These are phyloP conservation scores for Alternaria rosae DNA, from an alignment of 2,329 filamentous ascomycete species.

Conservation along the genomic window DNA sequence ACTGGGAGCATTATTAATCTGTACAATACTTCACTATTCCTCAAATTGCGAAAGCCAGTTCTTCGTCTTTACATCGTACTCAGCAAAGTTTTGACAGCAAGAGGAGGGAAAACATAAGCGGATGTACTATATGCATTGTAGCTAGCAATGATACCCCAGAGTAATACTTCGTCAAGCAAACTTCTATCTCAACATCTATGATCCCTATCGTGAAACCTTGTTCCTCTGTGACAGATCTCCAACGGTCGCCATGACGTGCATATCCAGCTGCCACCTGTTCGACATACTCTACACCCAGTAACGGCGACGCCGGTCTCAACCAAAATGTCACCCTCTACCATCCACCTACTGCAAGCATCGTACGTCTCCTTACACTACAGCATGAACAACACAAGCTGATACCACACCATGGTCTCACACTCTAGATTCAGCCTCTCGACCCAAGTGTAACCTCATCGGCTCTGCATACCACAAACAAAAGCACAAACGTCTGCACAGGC, in stretches of 20 bases:
- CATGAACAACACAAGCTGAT: conserved; percentile 1
- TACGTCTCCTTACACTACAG: background rate
- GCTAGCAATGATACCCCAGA: background rate
- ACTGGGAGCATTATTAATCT: conserved; percentile 15
- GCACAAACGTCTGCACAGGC: background rate
- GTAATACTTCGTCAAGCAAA: background rate
- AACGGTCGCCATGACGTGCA: background rate
- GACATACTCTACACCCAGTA: background rate
- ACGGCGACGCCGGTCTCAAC: background rate
- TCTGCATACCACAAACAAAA: background rate
- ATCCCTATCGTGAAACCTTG: background rate
- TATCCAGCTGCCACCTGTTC: background rate
- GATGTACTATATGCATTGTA: background rate
- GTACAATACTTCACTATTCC: conserved; percentile 8
- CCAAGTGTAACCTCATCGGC: background rate
- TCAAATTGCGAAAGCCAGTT: background rate
- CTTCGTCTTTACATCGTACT: background rate
- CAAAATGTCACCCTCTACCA: background rate
- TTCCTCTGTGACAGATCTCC: background rate
- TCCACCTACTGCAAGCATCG: background rate
- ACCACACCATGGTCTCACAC: background rate
- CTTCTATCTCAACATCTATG: background rate
- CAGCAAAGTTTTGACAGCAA: background rate
- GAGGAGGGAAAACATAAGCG: background rate
- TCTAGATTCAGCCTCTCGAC: conserved; percentile 2